A percentile compares a stretch with the other conserved stretches of the same genome.
phyloP scores from a whole-genome alignment of 2,329 filamentous ascomycete species.

The Elsinoe arachidis region DNA sequence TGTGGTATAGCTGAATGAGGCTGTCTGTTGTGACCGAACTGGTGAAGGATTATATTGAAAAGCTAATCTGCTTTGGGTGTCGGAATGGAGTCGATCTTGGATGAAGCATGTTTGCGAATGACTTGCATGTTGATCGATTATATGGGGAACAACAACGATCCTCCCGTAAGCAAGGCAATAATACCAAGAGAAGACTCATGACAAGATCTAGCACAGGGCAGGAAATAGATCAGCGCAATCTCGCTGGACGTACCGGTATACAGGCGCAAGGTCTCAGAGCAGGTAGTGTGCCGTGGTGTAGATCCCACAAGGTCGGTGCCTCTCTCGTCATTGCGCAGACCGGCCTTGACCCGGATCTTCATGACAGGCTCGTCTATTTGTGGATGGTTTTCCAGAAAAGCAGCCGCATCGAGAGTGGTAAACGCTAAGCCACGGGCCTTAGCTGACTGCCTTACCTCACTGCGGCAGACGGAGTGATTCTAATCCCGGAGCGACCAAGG shows the following conservation, averaged over 20 bases:
- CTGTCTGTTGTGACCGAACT: not conserved
- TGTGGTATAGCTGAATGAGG: constrained; percentile 8
- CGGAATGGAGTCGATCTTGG: not conserved
- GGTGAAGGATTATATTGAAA: constrained; percentile 9
- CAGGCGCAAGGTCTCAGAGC: not conserved
- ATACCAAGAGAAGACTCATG: not conserved
- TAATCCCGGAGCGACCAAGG: not conserved
- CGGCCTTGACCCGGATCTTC: not conserved
- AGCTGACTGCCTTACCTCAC: not conserved
- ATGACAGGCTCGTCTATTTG: constrained; percentile 1
- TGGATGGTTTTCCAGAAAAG: not conserved
- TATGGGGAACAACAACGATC: not conserved
- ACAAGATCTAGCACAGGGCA: not conserved
- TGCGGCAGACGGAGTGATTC: not conserved
- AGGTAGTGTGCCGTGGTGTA: not conserved
- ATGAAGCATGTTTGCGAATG: not conserved
- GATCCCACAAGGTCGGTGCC: not conserved
- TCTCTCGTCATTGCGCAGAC: not conserved
- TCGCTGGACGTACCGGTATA: not conserved
- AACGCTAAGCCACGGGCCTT: constrained; percentile 8
- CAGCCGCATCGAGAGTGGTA: not conserved
- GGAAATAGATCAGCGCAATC: not conserved
- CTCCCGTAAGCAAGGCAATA: not conserved
- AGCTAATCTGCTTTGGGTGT: constrained; percentile 1
- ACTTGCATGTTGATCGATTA: constrained; percentile 1